Evolutionary conservation across 129 eudicot species (phyloP).

Genomic region (Glebionis coronaria): DNA sequence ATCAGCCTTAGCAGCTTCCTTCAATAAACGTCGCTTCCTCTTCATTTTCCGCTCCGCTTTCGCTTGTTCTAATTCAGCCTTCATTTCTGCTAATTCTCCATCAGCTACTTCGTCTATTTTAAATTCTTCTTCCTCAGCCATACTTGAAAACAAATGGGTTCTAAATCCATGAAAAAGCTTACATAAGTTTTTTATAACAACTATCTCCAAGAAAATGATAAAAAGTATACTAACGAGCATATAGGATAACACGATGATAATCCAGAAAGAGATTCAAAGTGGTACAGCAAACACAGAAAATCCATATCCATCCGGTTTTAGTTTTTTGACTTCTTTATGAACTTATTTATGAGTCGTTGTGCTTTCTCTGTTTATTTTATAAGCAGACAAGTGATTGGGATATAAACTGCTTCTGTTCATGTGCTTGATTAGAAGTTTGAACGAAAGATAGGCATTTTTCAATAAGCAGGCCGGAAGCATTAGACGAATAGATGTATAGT

Average conservation of each 20-base stretch:
- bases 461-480: too few species aligned
- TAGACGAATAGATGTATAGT: too few species aligned
- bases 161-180: not conserved
- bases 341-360: too few species aligned
- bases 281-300: not conserved
- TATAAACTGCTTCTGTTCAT: too few species aligned
- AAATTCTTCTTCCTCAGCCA: slow-evolving; percentile 41
- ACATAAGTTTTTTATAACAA: not conserved
- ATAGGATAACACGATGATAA: too few species aligned
- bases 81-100: slow-evolving; percentile 18
- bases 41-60: slow-evolving; percentile 39
- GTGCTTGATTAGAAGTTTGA: too few species aligned
- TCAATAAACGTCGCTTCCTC: slow-evolving; percentile 45
- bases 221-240: too few species aligned
- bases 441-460: too few species aligned
- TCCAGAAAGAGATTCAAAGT: not conserved
- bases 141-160: not conserved
- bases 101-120: slow-evolving; percentile 12
- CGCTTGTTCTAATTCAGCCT: slow-evolving; percentile 24
- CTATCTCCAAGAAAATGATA: too few species aligned
- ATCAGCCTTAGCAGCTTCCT: slow-evolving; percentile 66
- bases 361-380: too few species aligned
- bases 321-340: too few species aligned
- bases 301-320: not conserved
- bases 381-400: too few species aligned